phyloP scores from a whole-genome alignment of 2,329 filamentous ascomycete species.

The Paraphoma sp. region DNA sequence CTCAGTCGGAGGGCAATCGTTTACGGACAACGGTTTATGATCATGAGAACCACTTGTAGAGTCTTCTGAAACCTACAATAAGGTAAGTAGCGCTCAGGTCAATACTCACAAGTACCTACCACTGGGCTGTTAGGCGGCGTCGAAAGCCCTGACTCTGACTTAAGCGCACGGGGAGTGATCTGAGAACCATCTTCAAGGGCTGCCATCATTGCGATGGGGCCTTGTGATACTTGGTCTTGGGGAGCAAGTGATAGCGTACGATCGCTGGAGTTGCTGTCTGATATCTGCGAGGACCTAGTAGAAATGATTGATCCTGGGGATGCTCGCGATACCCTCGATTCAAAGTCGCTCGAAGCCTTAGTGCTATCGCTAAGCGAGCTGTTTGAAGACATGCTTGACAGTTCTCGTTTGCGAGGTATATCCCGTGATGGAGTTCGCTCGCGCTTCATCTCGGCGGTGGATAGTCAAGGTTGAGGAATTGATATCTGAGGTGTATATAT shows the following conservation, averaged over 20 bases:
- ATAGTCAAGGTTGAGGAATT: neutral
- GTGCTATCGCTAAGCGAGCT: neutral
- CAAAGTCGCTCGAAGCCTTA: neutral
- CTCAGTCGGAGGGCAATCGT: neutral
- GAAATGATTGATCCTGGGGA: too few species aligned
- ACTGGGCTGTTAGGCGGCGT: neutral
- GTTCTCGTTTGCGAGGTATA: neutral
- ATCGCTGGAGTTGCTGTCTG: neutral
- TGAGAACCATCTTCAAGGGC: neutral
- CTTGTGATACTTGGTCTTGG: too few species aligned
- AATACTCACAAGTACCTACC: neutral
- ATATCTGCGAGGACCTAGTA: too few species aligned
- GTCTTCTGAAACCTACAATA: neutral
- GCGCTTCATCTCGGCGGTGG: neutral
- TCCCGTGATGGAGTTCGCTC: neutral
- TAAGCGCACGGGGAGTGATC: neutral
- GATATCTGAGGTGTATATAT: neutral
- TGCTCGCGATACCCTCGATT: neutral
- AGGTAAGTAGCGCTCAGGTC: neutral
- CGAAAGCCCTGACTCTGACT: neutral
- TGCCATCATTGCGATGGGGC: too few species aligned
- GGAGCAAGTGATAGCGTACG: neutral
- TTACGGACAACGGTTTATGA: neutral
- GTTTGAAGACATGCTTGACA: neutral
- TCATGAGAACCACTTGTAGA: neutral